phyloP scores from a whole-genome alignment of 2,329 filamentous ascomycete species.

The Exophiala alcalophila region DNA sequence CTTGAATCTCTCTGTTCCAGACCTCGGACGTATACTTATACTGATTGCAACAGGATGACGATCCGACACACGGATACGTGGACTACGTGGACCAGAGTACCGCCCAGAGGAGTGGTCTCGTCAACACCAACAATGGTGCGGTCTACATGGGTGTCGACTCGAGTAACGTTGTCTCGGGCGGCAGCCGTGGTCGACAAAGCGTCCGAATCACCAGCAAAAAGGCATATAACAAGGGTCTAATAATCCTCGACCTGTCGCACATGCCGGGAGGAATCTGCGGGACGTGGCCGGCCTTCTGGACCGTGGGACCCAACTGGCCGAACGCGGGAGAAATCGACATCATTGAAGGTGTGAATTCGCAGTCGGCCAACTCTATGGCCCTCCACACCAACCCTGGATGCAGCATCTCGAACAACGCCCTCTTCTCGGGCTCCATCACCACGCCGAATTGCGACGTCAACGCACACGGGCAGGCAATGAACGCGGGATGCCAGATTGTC shows the following conservation, averaged over 20 bases:
- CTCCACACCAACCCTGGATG: slow-evolving; percentile 66
- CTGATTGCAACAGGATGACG: slow-evolving; percentile 40
- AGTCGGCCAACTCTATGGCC: slow-evolving; percentile 59
- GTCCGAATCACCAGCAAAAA: slow-evolving; percentile 67
- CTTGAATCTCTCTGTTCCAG: too few species aligned
- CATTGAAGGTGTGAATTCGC: slow-evolving; percentile 70
- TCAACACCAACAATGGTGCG: slow-evolving; percentile 53
- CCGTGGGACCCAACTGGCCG: slow-evolving; percentile 68
- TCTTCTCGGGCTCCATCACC: slow-evolving; percentile 45
- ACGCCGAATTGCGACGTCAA: slow-evolving; percentile 58
- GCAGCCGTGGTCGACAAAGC: slow-evolving; percentile 66
- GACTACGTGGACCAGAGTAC: slow-evolving; percentile 60
- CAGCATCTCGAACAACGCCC: slow-evolving; percentile 50
- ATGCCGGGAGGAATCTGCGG: slow-evolving; percentile 71
- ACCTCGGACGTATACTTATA: too few species aligned
- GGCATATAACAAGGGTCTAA: slow-evolving; percentile 62
- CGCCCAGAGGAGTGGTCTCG: slow-evolving; percentile 58
- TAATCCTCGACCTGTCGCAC: slow-evolving; percentile 69
- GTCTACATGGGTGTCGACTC: slow-evolving; percentile 70
- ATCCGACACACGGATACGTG: slow-evolving; percentile 75
- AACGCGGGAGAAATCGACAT: slow-evolving; percentile 72
- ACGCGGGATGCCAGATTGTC: slow-evolving; percentile 59
- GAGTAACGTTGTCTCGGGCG: slow-evolving; percentile 52
- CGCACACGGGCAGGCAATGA: slow-evolving; percentile 42
- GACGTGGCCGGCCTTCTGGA: slow-evolving; percentile 67